phyloP scores from a whole-genome alignment of 805 yeast species.

The Sungouiella blattae region DNA sequence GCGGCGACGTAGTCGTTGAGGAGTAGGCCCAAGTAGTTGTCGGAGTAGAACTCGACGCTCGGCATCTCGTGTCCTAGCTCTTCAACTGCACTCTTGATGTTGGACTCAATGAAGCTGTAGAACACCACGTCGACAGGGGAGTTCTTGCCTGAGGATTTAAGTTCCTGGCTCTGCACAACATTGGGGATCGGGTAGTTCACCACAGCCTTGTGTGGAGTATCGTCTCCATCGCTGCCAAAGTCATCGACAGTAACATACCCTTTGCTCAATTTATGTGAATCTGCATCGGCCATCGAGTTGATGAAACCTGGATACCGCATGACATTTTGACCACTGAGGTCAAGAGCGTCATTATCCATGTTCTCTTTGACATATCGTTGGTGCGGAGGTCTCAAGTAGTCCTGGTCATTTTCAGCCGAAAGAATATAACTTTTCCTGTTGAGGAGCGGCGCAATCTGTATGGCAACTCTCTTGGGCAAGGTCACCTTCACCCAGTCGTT shows the following conservation, averaged over 20 bases:
- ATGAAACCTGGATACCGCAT: conserved; percentile 5
- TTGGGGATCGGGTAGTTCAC: conserved; percentile 67
- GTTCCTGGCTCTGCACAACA: conserved; percentile 57
- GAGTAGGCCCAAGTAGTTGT: conserved; percentile 30
- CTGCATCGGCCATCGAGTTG: conserved; percentile 1
- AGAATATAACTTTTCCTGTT: conserved; percentile 53
- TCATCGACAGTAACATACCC: conserved; percentile 88
- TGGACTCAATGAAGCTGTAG: conserved; percentile 64
- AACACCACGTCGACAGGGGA: conserved; percentile 64
- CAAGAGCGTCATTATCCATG: background rate
- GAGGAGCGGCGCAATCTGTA: conserved; percentile 48
- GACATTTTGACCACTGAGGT: background rate
- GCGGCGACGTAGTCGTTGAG: conserved; percentile 27
- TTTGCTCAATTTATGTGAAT: conserved; percentile 32
- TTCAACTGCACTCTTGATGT: conserved; percentile 30
- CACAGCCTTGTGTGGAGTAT: conserved; percentile 62
- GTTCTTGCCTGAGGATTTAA: conserved; percentile 22
- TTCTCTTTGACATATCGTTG: conserved; percentile 2
- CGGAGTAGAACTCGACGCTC: conserved; percentile 28
- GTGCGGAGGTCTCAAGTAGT: conserved; percentile 12
- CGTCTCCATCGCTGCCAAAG: conserved; percentile 84
- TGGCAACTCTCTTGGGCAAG: conserved; percentile 58
- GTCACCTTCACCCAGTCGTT: conserved; percentile 72
- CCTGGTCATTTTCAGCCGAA: background rate
- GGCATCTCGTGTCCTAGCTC: conserved; percentile 20